Evolutionary conservation across 768 basidiomycete genomes (phyloP).

Genomic region (Mycena pura): DNA sequence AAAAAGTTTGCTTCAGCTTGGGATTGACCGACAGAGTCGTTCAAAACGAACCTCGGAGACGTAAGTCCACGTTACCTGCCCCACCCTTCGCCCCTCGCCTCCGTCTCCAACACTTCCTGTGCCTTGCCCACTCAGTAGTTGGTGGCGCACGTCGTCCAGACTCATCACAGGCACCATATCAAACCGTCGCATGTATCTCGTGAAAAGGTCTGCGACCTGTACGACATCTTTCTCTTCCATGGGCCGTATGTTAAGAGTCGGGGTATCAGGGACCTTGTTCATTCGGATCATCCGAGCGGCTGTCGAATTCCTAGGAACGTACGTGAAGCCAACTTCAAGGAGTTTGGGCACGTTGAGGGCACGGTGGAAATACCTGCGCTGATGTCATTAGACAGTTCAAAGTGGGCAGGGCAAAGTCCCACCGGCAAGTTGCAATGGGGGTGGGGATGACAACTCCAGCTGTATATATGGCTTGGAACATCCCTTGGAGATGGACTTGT

Average conservation of each 20-base stretch:
- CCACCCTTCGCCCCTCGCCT: conserved; percentile 59
- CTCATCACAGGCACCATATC: conserved; percentile 79
- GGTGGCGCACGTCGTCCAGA: conserved; percentile 83
- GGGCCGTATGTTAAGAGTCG: conserved; percentile 78
- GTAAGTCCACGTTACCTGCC: conserved; percentile 95
- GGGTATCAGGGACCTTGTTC: conserved; percentile 67
- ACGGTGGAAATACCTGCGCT: conserved; percentile 85
- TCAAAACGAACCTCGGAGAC: conserved; percentile 85
- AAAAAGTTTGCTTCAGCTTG: conserved; percentile 1
- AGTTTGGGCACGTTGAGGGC: conserved; percentile 92
- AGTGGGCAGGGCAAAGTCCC: conserved; percentile 29
- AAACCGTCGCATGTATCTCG: conserved; percentile 84
- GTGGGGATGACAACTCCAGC: conserved; percentile 94
- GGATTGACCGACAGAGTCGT: background rate
- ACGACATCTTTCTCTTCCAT: conserved; percentile 84
- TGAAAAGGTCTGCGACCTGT: conserved; percentile 72
- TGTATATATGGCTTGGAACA: conserved; percentile 98
- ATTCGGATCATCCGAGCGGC: conserved; percentile 87
- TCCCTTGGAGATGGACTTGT: conserved; percentile 84
- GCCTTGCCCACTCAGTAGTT: conserved; percentile 87
- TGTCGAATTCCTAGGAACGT: conserved; percentile 85
- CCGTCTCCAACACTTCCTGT: conserved; percentile 57
- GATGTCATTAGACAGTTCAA: conserved; percentile 10
- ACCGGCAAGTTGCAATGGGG: conserved; percentile 87
- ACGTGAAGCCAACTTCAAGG: conserved; percentile 88